These are phyloP conservation scores for Tetrapisispora pingtungensis DNA, from an alignment of 805 yeast genomes.

Conservation along the genomic window DNA sequence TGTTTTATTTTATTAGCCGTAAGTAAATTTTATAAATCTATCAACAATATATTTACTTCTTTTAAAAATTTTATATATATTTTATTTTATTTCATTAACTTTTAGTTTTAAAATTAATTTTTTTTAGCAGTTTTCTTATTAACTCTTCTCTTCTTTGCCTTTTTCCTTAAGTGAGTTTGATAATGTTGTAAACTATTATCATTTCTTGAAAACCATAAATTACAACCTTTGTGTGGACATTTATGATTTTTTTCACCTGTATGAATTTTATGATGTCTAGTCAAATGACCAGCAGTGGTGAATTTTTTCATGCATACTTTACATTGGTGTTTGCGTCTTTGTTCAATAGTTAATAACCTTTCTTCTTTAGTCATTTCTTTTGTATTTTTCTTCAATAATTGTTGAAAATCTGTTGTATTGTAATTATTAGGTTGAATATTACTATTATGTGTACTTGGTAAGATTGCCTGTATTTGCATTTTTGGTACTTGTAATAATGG, in stretches of 20 bases:
- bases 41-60: not conserved
- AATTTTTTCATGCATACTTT: conserved; percentile 33
- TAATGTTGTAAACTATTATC: conserved; percentile 92
- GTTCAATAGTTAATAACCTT: conserved; percentile 1
- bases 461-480: not conserved
- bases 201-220: conserved; percentile 78
- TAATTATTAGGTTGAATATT: not conserved
- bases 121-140: not conserved
- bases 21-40: not conserved
- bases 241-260: conserved; percentile 83
- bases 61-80: too few species aligned
- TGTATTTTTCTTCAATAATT: not conserved
- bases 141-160: conserved; percentile 5
- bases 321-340: conserved; percentile 18
- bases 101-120: not conserved
- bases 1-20: not conserved
- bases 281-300: conserved; percentile 86
- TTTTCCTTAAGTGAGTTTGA: conserved; percentile 60
- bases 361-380: conserved; percentile 2
- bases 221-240: conserved; percentile 78
- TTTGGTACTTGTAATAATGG: conserved; percentile 1
- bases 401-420: not conserved
- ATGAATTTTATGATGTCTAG: conserved; percentile 80
- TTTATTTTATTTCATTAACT: too few species aligned
- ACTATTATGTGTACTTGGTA: not conserved